A percentile compares a stretch with the other conserved stretches of the same genome.
phyloP scores from a whole-genome alignment of 108 stramenopile species.

The Pseudonitzschia pungens region DNA sequence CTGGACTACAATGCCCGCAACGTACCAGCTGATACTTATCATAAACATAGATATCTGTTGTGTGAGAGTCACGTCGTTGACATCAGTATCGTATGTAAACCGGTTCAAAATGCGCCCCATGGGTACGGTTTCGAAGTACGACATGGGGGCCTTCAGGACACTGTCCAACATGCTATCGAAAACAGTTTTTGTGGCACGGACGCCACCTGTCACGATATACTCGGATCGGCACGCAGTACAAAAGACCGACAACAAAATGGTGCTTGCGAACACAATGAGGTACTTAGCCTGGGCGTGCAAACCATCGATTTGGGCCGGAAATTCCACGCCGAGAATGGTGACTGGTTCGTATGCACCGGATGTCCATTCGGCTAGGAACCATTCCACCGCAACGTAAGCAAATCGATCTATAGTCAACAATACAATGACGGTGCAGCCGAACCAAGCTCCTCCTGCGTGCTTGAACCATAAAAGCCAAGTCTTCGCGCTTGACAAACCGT shows the following conservation, averaged over 20 bases:
- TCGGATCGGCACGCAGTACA: constrained; percentile 58
- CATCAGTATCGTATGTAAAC: constrained; percentile 91
- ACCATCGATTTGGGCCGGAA: constrained; percentile 65
- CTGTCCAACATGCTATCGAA: constrained; percentile 48
- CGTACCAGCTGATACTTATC: constrained; percentile 62
- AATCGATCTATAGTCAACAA: constrained; percentile 72
- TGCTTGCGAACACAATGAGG: constrained; percentile 53
- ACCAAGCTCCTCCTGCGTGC: constrained; percentile 69
- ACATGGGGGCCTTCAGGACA: constrained; percentile 71
- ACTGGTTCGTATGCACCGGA: constrained; percentile 45
- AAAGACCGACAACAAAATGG: constrained; percentile 52
- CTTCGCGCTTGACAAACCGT: constrained; percentile 64
- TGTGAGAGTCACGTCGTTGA: constrained; percentile 72
- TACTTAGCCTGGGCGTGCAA: constrained; percentile 63
- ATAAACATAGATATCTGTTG: constrained; percentile 74
- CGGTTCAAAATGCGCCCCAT: constrained; percentile 92
- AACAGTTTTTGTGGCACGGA: constrained; percentile 35
- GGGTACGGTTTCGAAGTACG: constrained; percentile 95
- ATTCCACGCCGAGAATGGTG: constrained; percentile 48
- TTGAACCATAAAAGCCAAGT: constrained; percentile 85
- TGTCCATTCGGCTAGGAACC: constrained; percentile 85
- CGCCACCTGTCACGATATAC: constrained; percentile 47
- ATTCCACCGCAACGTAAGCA: constrained; percentile 78
- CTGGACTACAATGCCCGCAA: constrained; percentile 61
- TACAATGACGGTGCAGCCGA: constrained; percentile 37